Base-by-base conservation (phyloP, 2,329 filamentous ascomycete genomes). In the Aspergillus sp. region DNA sequence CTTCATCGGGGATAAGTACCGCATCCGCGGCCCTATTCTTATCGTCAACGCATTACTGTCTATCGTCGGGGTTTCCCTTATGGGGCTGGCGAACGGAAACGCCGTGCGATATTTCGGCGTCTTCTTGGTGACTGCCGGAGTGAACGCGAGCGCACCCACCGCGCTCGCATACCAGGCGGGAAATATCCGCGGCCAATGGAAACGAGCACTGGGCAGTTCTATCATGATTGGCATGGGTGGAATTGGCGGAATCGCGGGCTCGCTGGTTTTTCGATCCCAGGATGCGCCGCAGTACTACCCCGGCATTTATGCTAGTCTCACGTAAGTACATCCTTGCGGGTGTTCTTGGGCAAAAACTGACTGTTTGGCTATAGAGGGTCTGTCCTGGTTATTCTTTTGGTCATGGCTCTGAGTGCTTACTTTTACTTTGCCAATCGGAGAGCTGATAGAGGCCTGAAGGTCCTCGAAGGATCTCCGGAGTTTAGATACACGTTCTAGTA, bases 161-260 rank as follows among this genome's bases (percentile, higher is more conserved):
- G 78, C 83, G 43, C 83, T 95, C 76, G 82, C 88, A 0, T 94
- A 90, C 74, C 89, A 93, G 74, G 88, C 89, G 40, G 94, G 93
- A 73, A 95, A 95, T 71, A 87, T 95, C 64, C 85, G 88, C 49
- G 90, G 89, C 0, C 89, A 94, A 73, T 95, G 89, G 89, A 95
- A 93, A 75, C 83, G 90, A 45, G 89, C 89, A 1, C 86, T 94
- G 60, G 86, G 84, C 67, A 88, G 84, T 53, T 88, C 89, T 2
- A 87, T 85, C 0, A 79, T 93, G 2, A 87, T 94, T 3, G 87
- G 86, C 1, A 83, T 88, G 46, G 89, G 89, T 7, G 89, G 88
- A 2, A 76, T 95, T 22, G 90, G 90, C 35, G 89, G 90, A 32
- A 94, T 94, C 57, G 82, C 83, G 1, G 88, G 88, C 22, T 83